A percentile compares a stretch with the other conserved stretches of the same genome.
Evolutionary conservation across 257 asterid species (phyloP).

Genomic region (Fraxinus cuspidata): DNA sequence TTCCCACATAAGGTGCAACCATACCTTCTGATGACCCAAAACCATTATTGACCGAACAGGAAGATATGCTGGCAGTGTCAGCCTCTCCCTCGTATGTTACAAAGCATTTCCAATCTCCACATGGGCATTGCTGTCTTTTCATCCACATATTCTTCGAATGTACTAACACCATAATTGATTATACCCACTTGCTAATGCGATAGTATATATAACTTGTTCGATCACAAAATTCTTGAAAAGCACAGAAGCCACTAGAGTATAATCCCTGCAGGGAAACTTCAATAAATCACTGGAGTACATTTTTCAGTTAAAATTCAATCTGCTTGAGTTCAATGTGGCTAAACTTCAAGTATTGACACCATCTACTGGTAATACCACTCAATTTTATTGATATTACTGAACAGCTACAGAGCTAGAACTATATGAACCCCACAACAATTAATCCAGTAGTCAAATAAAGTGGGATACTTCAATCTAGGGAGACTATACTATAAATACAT

Average conservation of each 20-base stretch:
- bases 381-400: background rate
- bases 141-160: conserved; percentile 55
- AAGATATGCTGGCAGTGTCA: conserved; percentile 34
- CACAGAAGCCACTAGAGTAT: background rate
- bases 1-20: conserved; percentile 63
- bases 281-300: background rate
- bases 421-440: background rate
- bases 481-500: background rate
- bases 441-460: background rate
- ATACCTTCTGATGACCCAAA: conserved; percentile 31
- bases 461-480: background rate
- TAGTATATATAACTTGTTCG: conserved; percentile 1
- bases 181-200: conserved; percentile 1
- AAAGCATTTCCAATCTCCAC: conserved; percentile 82
- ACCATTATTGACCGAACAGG: conserved; percentile 45
- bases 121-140: conserved; percentile 66
- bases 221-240: conserved; percentile 5
- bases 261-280: background rate
- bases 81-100: conserved; percentile 47
- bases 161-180: conserved; percentile 41
- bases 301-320: background rate
- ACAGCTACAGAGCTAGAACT: background rate
- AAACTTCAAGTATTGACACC: background rate
- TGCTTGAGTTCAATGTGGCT: background rate
- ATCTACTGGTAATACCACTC: background rate